phyloP scores from a whole-genome alignment of 768 basidiomycete genomes.

The Tylopilus balloui region DNA sequence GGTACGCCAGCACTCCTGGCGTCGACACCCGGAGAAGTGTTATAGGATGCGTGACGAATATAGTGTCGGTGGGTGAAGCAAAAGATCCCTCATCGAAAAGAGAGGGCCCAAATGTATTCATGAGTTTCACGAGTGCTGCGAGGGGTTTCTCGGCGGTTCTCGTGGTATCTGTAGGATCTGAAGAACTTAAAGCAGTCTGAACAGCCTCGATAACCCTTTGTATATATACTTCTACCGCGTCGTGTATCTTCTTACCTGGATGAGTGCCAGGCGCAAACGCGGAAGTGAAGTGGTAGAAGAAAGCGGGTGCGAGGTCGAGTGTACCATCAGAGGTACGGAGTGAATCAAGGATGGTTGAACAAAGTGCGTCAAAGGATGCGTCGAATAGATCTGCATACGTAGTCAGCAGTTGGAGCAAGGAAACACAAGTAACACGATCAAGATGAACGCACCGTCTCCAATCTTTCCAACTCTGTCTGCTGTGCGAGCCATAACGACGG shows the following conservation, averaged over 20 bases:
- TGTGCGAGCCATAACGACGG: constrained; percentile 40
- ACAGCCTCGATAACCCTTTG: constrained; percentile 25
- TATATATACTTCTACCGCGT: constrained; percentile 14
- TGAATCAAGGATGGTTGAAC: constrained; percentile 10
- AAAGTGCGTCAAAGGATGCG: constrained; percentile 45
- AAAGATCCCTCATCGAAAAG: constrained; percentile 45
- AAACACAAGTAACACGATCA: constrained; percentile 24
- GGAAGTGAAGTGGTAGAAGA: constrained; percentile 44
- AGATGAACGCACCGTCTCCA: constrained; percentile 36
- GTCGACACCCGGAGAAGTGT: constrained; percentile 40
- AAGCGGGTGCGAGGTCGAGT: constrained; percentile 36
- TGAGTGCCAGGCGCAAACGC: constrained; percentile 27
- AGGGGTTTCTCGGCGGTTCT: constrained; percentile 21
- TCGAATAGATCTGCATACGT: constrained; percentile 41
- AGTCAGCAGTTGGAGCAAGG: constrained; percentile 20
- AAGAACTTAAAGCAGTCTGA: constrained; percentile 10
- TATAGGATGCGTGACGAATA: constrained; percentile 37
- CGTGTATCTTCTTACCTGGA: constrained; percentile 10
- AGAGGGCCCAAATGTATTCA: constrained; percentile 48
- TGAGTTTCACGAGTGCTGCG: constrained; percentile 34
- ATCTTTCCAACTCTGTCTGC: constrained; percentile 41
- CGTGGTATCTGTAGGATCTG: neutral
- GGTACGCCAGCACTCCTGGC: constrained; percentile 47
- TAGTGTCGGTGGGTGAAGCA: constrained; percentile 41
- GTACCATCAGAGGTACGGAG: neutral